A percentile compares a stretch with the other conserved stretches of the same genome.
Conservation (phyloP, 768 basidiomycete species). For the Suillus spraguei region DNA sequence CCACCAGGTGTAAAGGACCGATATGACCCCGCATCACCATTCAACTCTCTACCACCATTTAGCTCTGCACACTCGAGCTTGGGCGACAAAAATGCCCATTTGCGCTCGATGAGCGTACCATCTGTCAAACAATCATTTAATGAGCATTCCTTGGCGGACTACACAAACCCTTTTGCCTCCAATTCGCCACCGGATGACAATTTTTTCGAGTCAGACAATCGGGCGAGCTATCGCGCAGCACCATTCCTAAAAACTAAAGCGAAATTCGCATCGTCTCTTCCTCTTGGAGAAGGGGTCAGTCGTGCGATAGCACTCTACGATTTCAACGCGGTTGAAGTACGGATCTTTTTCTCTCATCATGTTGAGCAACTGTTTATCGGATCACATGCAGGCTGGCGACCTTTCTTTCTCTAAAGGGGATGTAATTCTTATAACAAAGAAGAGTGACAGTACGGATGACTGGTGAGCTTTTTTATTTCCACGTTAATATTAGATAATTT, state of each 20-base stretch:
- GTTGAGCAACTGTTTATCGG: slow-evolving; percentile 10
- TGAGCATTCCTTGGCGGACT: slow-evolving; percentile 10
- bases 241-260: slow-evolving; percentile 49
- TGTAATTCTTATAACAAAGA: slow-evolving; percentile 67
- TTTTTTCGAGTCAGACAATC: slow-evolving; percentile 15
- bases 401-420: slow-evolving; percentile 78
- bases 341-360: slow-evolving; percentile 16
- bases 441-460: slow-evolving; percentile 71
- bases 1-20: slow-evolving; percentile 24
- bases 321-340: slow-evolving; percentile 73
- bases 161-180: slow-evolving; percentile 32
- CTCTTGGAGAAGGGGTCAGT: slow-evolving; percentile 61
- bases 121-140: slow-evolving; percentile 19
- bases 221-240: slow-evolving; percentile 16
- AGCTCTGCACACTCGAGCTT: slow-evolving; percentile 33
- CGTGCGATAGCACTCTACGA: slow-evolving; percentile 76
- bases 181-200: slow-evolving; percentile 26
- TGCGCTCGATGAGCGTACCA: slow-evolving; percentile 38
- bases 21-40: slow-evolving; percentile 37
- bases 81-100: slow-evolving; percentile 35
- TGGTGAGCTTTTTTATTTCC: slow-evolving; percentile 49
- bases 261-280: slow-evolving; percentile 50
- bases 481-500: neutral
- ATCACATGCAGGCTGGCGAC: slow-evolving; percentile 61
- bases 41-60: slow-evolving; percentile 38